Evolutionary conservation across 2,329 filamentous ascomycete species (phyloP).

Genomic region (Chaetomiaceae sp.): DNA sequence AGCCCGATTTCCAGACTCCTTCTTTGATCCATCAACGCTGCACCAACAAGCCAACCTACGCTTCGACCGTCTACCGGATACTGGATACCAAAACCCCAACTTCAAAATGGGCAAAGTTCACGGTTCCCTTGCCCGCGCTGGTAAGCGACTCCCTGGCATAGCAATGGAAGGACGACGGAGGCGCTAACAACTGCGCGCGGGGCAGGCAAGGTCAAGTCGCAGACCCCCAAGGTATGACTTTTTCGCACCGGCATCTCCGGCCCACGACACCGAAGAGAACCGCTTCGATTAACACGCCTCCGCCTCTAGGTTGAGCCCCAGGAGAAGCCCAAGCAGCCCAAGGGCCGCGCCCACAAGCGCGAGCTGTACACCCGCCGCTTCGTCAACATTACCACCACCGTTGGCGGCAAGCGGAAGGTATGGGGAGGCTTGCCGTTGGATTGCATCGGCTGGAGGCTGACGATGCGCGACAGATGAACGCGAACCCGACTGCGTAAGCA

Average conservation of each 20-base stretch:
- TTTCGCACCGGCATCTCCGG: not conserved
- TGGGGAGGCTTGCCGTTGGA: conserved; percentile 29
- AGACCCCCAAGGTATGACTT: conserved; percentile 71
- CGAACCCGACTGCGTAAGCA: conserved; percentile 26
- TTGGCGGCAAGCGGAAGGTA: conserved; percentile 96
- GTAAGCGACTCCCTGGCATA: conserved; percentile 31
- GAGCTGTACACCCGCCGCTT: conserved; percentile 95
- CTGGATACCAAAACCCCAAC: not conserved
- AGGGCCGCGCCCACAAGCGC: conserved; percentile 97
- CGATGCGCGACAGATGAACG: conserved; percentile 25
- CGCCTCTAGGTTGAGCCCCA: conserved; percentile 69
- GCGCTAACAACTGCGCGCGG: conserved; percentile 38
- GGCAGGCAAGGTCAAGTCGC: conserved; percentile 94
- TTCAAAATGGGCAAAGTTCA: conserved; percentile 78
- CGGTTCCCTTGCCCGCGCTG: conserved; percentile 87
- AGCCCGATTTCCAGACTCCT: no score
- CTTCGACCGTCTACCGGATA: no score
- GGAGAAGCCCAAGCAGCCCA: conserved; percentile 96
- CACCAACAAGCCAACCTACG: not conserved
- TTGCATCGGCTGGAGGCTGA: conserved; percentile 1
- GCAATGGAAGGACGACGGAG: not conserved
- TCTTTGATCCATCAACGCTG: no score
- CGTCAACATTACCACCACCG: conserved; percentile 92
- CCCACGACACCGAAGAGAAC: not conserved
- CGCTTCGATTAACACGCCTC: not conserved